Evolutionary conservation across 192 early-diverging fungal species (phyloP).

Genomic region (Allomyces arbusculus): DNA sequence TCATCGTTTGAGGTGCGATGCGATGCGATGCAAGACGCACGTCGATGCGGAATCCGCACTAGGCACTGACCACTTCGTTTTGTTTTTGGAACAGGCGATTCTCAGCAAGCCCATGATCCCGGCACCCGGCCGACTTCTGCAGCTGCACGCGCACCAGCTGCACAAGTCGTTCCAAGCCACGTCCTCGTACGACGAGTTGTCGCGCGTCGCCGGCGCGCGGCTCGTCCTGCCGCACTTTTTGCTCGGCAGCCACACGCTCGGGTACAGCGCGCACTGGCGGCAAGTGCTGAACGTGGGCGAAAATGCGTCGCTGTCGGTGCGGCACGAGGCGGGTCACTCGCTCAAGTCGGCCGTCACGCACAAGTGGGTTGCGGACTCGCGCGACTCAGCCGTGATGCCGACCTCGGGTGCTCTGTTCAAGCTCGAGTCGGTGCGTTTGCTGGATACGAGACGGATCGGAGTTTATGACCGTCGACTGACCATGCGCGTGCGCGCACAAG

Average conservation of each 20-base stretch:
- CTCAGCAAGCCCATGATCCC: conserved; percentile 47
- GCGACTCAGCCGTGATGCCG: conserved; percentile 62
- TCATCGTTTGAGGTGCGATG: conserved; percentile 31
- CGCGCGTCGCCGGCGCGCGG: conserved; percentile 30
- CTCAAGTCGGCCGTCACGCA: conserved; percentile 61
- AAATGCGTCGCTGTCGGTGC: conserved; percentile 34
- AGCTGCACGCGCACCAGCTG: conserved; percentile 42
- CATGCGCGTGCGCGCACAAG: too few species aligned
- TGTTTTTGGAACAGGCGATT: conserved; percentile 13
- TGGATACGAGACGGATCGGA: not conserved
- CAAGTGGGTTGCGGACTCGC: conserved; percentile 40
- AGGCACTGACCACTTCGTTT: conserved; percentile 11
- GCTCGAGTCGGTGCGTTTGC: conserved; percentile 10
- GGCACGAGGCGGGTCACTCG: conserved; percentile 59
- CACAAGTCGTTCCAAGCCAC: conserved; percentile 38
- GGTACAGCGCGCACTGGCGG: conserved; percentile 59
- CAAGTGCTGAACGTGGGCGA: conserved; percentile 35
- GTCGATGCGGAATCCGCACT: conserved; percentile 3
- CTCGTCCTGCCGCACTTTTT: not conserved
- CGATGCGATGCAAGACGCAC: not conserved
- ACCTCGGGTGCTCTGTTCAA: conserved; percentile 37
- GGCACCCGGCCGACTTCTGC: conserved; percentile 43
- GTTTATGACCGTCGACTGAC: too few species aligned
- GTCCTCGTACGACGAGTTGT: conserved; percentile 53
- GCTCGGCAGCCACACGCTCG: conserved; percentile 33